phyloP scores from a whole-genome alignment of 2,329 filamentous ascomycete genomes.

The Stemphylium vesicarium region DNA sequence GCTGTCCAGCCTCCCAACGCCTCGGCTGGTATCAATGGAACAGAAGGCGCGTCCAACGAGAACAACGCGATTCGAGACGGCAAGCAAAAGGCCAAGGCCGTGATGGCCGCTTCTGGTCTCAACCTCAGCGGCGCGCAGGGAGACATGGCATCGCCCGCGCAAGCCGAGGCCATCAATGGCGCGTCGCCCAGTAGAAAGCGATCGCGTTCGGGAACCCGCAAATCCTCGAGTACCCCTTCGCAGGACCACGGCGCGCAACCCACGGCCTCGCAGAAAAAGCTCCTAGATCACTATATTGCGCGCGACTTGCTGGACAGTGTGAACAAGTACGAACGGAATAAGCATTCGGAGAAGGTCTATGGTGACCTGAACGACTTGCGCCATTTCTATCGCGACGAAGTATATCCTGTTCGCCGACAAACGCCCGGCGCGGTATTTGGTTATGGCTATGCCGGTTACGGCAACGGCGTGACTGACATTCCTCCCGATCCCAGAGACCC shows the following conservation, averaged over 20 bases:
- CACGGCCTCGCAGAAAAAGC: constrained; percentile 49
- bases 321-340: constrained; percentile 58
- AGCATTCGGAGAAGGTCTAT: constrained; percentile 68
- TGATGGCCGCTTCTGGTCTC: constrained; percentile 61
- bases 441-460: constrained; percentile 83
- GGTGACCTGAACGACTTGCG: constrained; percentile 52
- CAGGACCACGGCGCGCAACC: constrained; percentile 47
- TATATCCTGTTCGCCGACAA: constrained; percentile 66
- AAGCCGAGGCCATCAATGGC: constrained; percentile 55
- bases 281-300: constrained; percentile 69
- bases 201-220: constrained; percentile 64
- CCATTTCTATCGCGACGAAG: constrained; percentile 37
- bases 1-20: constrained; percentile 44
- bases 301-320: constrained; percentile 67
- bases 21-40: constrained; percentile 32
- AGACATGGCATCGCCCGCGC: constrained; percentile 38
- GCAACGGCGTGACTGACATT: constrained; percentile 78
- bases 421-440: constrained; percentile 68
- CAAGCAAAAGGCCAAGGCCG: constrained; percentile 66
- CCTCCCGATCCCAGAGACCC: constrained; percentile 52
- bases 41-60: constrained; percentile 36
- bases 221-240: constrained; percentile 50
- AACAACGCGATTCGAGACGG: constrained; percentile 61
- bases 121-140: constrained; percentile 39
- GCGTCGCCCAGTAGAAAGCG: constrained; percentile 61